These are phyloP conservation scores for Mesotaenium endlicherianum DNA, from an alignment of 139 green algal genomes.

Conservation along the genomic window DNA sequence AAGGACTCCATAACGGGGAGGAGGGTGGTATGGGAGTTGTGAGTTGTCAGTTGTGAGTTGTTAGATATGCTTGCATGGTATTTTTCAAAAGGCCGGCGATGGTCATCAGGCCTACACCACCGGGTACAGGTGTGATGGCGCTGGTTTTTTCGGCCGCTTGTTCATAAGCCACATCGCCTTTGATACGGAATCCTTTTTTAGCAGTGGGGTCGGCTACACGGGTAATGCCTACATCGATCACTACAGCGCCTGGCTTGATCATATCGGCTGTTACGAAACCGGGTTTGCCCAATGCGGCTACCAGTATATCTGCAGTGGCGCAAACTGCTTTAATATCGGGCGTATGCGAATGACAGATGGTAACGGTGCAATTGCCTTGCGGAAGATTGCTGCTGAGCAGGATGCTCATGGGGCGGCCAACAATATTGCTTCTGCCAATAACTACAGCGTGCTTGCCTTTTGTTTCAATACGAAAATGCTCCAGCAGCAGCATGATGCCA, in stretches of 20 bases:
- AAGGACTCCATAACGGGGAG: too few relatives aligned
- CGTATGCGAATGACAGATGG: too few relatives aligned
- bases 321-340: background rate
- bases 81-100: conserved; percentile 89
- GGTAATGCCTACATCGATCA: conserved; percentile 61
- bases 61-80: conserved; percentile 59
- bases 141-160: conserved; percentile 55
- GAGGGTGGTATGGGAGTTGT: too few relatives aligned
- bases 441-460: too few relatives aligned
- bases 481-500: too few relatives aligned
- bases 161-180: conserved; percentile 56
- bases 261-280: conserved; percentile 61
- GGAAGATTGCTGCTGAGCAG: too few relatives aligned
- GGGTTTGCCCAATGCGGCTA: conserved; percentile 76
- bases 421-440: too few relatives aligned
- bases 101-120: conserved; percentile 95
- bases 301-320: conserved; percentile 81
- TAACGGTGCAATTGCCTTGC: too few relatives aligned
- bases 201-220: conserved; percentile 41
- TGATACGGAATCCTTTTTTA: conserved; percentile 42
- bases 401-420: too few relatives aligned
- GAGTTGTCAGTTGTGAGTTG: background rate
- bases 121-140: conserved; percentile 86
- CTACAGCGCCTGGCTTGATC: conserved; percentile 50
- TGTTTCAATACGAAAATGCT: too few relatives aligned